Percentiles rank a stretch among this genome's conserved stretches.
phyloP scores from a whole-genome alignment of 2,329 filamentous ascomycete species.

The Emergomyces pasteurianus region DNA sequence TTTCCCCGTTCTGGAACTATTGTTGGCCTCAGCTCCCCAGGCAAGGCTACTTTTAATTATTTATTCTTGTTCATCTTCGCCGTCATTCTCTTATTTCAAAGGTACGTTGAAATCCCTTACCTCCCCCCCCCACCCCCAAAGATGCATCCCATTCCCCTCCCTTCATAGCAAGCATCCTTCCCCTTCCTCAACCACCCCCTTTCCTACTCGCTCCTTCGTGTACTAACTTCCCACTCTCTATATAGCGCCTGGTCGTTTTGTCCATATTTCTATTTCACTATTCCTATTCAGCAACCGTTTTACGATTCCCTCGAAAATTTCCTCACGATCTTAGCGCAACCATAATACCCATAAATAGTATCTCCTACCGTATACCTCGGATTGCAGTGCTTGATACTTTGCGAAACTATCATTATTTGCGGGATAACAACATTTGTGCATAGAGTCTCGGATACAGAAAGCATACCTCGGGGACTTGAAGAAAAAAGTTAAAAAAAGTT shows the following conservation, averaged over 20 bases:
- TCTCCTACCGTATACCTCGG: background rate
- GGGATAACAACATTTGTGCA: background rate
- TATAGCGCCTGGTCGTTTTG: conserved; percentile 20
- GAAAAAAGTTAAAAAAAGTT: background rate
- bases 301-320: background rate
- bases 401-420: conserved; percentile 4
- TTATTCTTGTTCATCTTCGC: conserved; percentile 14
- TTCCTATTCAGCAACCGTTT: conserved; percentile 1
- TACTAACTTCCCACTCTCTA: conserved; percentile 10
- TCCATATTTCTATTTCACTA: conserved; percentile 14
- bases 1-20: background rate
- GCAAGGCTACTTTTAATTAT: conserved; percentile 1
- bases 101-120: conserved; percentile 15
- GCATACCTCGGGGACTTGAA: background rate
- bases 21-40: background rate
- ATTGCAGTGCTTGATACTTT: conserved; percentile 15
- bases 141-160: background rate
- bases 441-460: background rate
- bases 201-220: background rate
- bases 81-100: conserved; percentile 23
- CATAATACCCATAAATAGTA: background rate
- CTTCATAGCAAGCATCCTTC: background rate
- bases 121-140: background rate
- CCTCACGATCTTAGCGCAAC: background rate
- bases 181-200: background rate